Evolutionary conservation across 1,284 basidiomycete genomes (phyloP).

Genomic region (Clitocybe nebularis): DNA sequence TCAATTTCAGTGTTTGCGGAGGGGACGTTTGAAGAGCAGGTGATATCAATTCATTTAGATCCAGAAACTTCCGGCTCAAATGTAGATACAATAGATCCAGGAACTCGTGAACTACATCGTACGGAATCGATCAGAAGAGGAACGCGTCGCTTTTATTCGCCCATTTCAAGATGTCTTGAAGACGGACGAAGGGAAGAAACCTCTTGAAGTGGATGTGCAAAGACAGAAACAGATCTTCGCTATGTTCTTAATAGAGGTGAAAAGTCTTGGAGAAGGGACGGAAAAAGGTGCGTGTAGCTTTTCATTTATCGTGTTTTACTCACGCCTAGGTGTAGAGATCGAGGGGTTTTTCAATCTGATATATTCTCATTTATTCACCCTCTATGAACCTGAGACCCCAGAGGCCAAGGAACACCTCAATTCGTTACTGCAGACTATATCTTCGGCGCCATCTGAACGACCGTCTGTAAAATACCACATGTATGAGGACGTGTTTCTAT

Average conservation of each 20-base stretch:
- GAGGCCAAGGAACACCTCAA: slow-evolving; percentile 49
- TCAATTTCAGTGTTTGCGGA: slow-evolving; percentile 84
- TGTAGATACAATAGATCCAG: slow-evolving; percentile 52
- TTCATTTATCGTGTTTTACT: slow-evolving; percentile 5
- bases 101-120: slow-evolving; percentile 79
- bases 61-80: slow-evolving; percentile 9
- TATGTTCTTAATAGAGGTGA: slow-evolving; percentile 59
- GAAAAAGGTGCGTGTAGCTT: slow-evolving; percentile 56
- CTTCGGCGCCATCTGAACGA: slow-evolving; percentile 49
- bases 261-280: slow-evolving; percentile 66
- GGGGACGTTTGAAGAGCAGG: slow-evolving; percentile 87
- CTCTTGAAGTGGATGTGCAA: slow-evolving; percentile 50
- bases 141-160: slow-evolving; percentile 57
- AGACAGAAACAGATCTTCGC: slow-evolving; percentile 50
- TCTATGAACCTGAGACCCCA: slow-evolving; percentile 52
- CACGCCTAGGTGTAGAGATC: slow-evolving; percentile 47
- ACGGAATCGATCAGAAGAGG: slow-evolving; percentile 64
- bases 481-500: slow-evolving; percentile 36
- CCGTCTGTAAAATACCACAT: slow-evolving; percentile 64
- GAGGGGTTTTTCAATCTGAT: slow-evolving; percentile 87
- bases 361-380: slow-evolving; percentile 62
- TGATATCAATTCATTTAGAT: slow-evolving; percentile 25
- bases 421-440: slow-evolving; percentile 52
- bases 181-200: slow-evolving; percentile 48
- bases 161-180: slow-evolving; percentile 64